These are phyloP conservation scores for Zasmidium citrigriseum DNA, from an alignment of 2,329 filamentous ascomycete species.

Conservation along the genomic window DNA sequence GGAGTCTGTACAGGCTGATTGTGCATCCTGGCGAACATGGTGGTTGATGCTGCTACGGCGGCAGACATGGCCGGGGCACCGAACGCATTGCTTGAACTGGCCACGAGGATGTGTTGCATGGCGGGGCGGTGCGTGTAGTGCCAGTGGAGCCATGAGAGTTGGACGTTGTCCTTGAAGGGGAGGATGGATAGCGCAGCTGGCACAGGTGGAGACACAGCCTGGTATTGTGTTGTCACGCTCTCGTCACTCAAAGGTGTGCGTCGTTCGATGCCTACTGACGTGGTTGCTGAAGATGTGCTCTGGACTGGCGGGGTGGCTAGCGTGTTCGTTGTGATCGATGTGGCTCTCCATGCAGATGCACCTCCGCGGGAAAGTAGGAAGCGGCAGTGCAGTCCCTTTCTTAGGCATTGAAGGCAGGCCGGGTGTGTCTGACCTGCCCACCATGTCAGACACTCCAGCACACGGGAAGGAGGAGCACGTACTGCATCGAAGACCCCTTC, in stretches of 20 bases:
- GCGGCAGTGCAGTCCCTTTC: neutral
- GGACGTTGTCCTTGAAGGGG: neutral
- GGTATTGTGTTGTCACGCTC: neutral
- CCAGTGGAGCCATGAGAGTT: neutral
- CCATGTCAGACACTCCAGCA: neutral
- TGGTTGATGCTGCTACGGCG: neutral
- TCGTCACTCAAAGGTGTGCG: neutral
- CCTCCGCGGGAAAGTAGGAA: neutral
- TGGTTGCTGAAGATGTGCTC: neutral
- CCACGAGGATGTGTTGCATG: neutral
- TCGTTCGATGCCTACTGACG: too few relatives aligned
- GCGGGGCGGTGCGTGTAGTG: neutral
- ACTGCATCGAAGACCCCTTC: neutral
- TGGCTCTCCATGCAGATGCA: neutral
- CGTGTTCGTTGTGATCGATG: neutral
- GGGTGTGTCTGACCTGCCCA: neutral
- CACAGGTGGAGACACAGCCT: neutral
- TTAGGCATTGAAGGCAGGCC: neutral
- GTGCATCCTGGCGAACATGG: neutral
- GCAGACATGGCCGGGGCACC: neutral
- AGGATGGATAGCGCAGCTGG: neutral
- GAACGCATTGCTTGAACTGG: neutral
- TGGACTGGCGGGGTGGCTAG: neutral
- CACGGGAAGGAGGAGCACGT: neutral
- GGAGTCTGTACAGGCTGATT: neutral